phyloP scores from a whole-genome alignment of 140 eudicot species.

The Stevia rebaudiana region DNA sequence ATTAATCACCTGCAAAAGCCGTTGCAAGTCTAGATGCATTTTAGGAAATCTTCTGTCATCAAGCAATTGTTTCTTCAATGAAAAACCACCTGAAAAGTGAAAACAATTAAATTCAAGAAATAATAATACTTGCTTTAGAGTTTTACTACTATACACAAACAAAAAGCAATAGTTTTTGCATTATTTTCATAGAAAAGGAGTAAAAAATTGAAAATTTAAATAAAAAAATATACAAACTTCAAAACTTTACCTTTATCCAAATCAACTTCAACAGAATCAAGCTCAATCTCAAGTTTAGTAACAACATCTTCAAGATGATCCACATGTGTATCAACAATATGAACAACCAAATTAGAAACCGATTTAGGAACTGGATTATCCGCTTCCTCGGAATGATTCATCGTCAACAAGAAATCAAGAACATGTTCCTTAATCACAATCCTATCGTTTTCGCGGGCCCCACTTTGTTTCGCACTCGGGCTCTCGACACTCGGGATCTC shows the following conservation, averaged over 20 bases:
- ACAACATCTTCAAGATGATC: slow-evolving; percentile 96
- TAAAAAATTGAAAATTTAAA: background rate
- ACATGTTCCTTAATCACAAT: slow-evolving; percentile 83
- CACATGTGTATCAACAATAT: slow-evolving; percentile 82
- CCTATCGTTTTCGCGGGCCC: slow-evolving; percentile 41
- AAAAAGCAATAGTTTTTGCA: background rate
- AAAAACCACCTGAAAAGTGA: slow-evolving; percentile 80
- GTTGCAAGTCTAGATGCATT: slow-evolving; percentile 96
- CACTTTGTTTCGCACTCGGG: slow-evolving; percentile 39
- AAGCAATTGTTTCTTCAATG: slow-evolving; percentile 72
- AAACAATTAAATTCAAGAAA: background rate
- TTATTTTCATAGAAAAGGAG: too few species aligned
- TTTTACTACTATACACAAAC: too few species aligned
- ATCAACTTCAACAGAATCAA: slow-evolving; percentile 83
- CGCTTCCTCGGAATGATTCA: slow-evolving; percentile 98
- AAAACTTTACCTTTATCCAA: slow-evolving; percentile 68
- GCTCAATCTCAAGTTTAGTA: slow-evolving; percentile 89
- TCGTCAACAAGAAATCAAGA: slow-evolving; percentile 76
- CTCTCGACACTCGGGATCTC: slow-evolving; percentile 90
- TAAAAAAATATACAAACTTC: background rate
- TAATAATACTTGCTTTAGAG: too few species aligned
- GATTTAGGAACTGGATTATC: slow-evolving; percentile 96
- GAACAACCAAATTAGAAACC: slow-evolving; percentile 82
- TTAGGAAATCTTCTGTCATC: slow-evolving; percentile 91
- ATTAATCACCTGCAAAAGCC: slow-evolving; percentile 70